Conservation (phyloP, 2,329 filamentous ascomycete species). For the Fusarium ramigenum region DNA sequence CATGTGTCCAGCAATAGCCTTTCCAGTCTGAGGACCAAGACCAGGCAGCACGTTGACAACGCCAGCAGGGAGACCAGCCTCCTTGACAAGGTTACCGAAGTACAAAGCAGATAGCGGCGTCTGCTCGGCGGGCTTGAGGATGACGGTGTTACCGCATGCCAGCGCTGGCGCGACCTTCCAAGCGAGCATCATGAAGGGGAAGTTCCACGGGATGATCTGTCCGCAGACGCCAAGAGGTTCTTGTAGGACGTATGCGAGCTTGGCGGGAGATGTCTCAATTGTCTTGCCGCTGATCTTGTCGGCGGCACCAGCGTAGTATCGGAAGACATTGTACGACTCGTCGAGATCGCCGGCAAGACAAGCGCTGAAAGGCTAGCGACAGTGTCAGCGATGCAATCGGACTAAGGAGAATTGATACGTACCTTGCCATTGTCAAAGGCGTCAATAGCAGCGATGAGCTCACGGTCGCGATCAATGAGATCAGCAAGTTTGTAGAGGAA, state of each 20-base stretch:
- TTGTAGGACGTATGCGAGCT: constrained; percentile 73
- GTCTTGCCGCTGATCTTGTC: constrained; percentile 76
- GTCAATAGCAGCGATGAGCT: constrained; percentile 39
- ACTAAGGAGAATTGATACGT: neutral
- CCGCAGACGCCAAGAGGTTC: constrained; percentile 76
- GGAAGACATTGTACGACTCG: constrained; percentile 53
- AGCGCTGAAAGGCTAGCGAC: constrained; percentile 25
- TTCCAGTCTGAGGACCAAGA: constrained; percentile 69
- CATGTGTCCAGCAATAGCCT: constrained; percentile 69
- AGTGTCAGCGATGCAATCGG: neutral
- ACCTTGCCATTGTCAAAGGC: constrained; percentile 41
- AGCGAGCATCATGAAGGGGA: constrained; percentile 57
- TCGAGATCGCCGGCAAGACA: constrained; percentile 68
- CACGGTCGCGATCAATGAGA: constrained; percentile 37
- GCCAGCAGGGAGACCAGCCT: constrained; percentile 77
- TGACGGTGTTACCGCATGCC: constrained; percentile 66
- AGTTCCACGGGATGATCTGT: constrained; percentile 67
- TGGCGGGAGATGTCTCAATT: constrained; percentile 69
- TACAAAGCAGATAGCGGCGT: constrained; percentile 67
- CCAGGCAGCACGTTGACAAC: constrained; percentile 78
- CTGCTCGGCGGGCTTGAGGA: constrained; percentile 69
- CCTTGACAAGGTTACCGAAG: constrained; percentile 69
- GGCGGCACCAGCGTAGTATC: constrained; percentile 75
- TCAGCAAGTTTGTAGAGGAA: constrained; percentile 38
- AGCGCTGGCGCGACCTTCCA: constrained; percentile 76